Conservation (phyloP, 2,329 filamentous ascomycete species). For the Clonostachys byssicola region DNA sequence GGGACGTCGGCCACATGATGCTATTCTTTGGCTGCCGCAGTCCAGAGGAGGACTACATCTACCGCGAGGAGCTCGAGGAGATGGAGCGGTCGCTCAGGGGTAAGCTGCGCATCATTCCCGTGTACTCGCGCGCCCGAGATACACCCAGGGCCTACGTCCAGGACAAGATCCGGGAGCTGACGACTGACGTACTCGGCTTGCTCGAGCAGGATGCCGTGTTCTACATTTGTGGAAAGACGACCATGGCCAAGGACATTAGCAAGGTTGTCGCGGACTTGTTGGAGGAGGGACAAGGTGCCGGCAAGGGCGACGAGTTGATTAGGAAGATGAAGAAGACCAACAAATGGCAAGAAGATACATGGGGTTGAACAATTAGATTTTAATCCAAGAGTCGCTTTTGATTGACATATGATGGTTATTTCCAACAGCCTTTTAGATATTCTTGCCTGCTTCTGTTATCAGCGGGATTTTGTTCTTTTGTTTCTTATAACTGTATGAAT, state of each 20-base stretch:
- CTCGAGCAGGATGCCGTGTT: not conserved
- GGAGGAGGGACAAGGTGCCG: too few relatives aligned
- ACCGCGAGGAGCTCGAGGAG: not conserved
- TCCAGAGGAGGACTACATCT: not conserved
- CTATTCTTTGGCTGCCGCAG: constrained; percentile 11
- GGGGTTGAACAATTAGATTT: not conserved
- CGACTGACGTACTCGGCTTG: not conserved
- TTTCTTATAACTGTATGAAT: too few relatives aligned
- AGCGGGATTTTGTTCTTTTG: too few relatives aligned
- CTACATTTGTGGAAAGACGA: not conserved
- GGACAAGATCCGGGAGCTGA: not conserved
- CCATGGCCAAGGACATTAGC: not conserved
- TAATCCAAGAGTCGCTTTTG: too few relatives aligned
- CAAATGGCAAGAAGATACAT: constrained; percentile 1
- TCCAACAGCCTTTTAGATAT: too few relatives aligned
- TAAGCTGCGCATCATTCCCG: not conserved
- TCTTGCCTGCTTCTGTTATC: too few relatives aligned
- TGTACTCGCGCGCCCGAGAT: not conserved
- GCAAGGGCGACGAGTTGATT: not conserved
- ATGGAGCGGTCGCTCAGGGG: not conserved
- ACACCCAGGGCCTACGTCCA: not conserved
- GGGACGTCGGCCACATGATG: constrained; percentile 4
- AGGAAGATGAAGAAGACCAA: not conserved
- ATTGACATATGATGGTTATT: too few relatives aligned
- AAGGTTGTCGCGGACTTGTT: not conserved